Evolutionary conservation across 78 protist genomes (phyloP), one percentile per base, ranked within the genome.

Genomic region (Dictyostelium intermedium): DNA sequence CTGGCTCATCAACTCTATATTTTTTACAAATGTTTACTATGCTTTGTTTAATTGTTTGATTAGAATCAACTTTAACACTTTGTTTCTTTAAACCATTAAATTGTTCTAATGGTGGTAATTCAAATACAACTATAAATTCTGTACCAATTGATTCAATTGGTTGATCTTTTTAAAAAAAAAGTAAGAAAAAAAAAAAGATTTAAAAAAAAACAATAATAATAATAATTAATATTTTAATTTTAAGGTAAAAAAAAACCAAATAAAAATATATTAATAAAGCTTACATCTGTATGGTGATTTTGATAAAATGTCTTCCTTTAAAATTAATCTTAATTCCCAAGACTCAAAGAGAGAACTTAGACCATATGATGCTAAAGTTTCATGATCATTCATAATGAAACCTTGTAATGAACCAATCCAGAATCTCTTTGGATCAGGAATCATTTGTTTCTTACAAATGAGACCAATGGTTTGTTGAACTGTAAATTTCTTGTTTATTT

Each of bases 381-480:
- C 92, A 78, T 76, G 69, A 25, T 87, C 92, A 76, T 41, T 87
- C 92, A 87, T 78, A 8, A 87, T 87, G 30, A 87, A 87, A 16
- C 92, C 92, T 78, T 87, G 92, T 61, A 87, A 27, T 50, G 85
- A 78, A 18, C 92, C 92, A 79, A 87, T 78, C 92, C 92, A 87
- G n/a, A 87, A 87, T 87, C 92, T 87, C 45, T 87, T 87, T 87
- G 92, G 92, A 87, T 87, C 92, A 7, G 92, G 92, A 30, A 87
- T 78, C 80, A 47, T 80, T 78, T 87, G 92, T 63, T 87, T 87
- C 79, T 87, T 87, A 39, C 92, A 87, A 37, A 87, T 87, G 30
- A 87, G 69, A 27, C 41, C n/a, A 30, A 87, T 87, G n/a, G 92
- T 78, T 43, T 87, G 92, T 27, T 84, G 13, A 41, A 87, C 30